Conservation (phyloP, 2,329 filamentous ascomycete genomes). For the Phaeosphaeria sp. region DNA sequence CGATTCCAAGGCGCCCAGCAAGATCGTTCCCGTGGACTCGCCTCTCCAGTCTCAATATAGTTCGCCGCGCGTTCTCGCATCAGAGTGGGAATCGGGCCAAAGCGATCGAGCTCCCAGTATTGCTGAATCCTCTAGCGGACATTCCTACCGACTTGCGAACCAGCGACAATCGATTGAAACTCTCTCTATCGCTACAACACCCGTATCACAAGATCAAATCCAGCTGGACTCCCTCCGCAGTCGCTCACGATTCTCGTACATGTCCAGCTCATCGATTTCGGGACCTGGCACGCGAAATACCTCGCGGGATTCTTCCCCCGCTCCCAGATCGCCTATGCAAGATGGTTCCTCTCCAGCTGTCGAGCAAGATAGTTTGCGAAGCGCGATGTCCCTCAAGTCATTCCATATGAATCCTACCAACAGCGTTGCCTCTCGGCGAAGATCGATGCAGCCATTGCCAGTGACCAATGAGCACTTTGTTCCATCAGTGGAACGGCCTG, state of each 20-base stretch:
- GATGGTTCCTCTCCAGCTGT: constrained; percentile 31
- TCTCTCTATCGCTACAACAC: constrained; percentile 44
- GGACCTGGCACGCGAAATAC: constrained; percentile 41
- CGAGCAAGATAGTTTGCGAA: constrained; percentile 39
- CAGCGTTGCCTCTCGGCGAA: constrained; percentile 35
- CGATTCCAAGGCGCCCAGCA: constrained; percentile 39
- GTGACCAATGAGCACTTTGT: constrained; percentile 42
- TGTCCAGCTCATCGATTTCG: constrained; percentile 44
- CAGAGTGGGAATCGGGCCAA: constrained; percentile 40
- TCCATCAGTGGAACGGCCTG: constrained; percentile 21
- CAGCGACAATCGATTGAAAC: constrained; percentile 43
- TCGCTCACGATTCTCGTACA: constrained; percentile 45
- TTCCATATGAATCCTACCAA: constrained; percentile 47
- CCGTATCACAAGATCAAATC: constrained; percentile 41
- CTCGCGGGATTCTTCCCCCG: constrained; percentile 45
- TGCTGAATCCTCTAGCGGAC: constrained; percentile 38
- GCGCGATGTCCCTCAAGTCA: constrained; percentile 45
- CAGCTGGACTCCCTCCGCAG: constrained; percentile 48
- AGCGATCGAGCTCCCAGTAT: constrained; percentile 35
- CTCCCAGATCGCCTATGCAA: constrained; percentile 39
- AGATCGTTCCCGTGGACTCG: constrained; percentile 44
- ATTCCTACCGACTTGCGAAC: constrained; percentile 32
- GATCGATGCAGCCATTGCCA: constrained; percentile 48
- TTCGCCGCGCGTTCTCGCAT: constrained; percentile 38
- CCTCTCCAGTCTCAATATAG: constrained; percentile 37